Conservation (phyloP, 1,284 basidiomycete genomes). For the Apiotrichum siamense region DNA sequence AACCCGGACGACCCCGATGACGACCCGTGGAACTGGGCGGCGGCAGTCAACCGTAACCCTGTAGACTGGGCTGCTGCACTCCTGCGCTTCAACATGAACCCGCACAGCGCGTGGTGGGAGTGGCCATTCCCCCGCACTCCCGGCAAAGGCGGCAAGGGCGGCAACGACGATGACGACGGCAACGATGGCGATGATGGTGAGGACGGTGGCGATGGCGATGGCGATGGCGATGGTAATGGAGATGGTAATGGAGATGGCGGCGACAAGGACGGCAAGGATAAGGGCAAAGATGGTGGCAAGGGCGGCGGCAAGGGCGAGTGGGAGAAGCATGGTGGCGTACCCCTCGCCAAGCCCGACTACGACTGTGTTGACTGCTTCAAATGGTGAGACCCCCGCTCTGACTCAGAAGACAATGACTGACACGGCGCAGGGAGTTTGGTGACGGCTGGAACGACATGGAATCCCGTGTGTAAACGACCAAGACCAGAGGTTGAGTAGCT, state of each 20-base stretch:
- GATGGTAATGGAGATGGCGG: conserved; percentile 13
- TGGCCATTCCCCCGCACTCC: not conserved
- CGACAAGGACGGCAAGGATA: conserved; percentile 12
- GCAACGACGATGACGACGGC: conserved; percentile 18
- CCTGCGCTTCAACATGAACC: not conserved
- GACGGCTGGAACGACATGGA: conserved; percentile 29
- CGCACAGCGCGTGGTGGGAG: not conserved
- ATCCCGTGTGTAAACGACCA: not conserved
- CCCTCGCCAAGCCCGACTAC: conserved; percentile 35
- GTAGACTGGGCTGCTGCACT: not conserved
- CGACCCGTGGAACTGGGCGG: not conserved
- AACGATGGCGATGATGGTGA: not conserved
- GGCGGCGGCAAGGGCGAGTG: conserved; percentile 47
- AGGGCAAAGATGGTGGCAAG: conserved; percentile 49
- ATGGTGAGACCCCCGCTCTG: conserved; percentile 38
- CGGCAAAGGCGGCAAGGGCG: not conserved
- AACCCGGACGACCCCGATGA: not conserved
- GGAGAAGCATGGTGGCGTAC: conserved; percentile 46
- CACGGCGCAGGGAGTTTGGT: conserved; percentile 28
- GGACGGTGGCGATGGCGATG: conserved; percentile 21
- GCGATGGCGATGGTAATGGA: conserved; percentile 1
- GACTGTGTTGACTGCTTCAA: conserved; percentile 48
- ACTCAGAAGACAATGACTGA: not conserved
- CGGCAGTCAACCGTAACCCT: not conserved
- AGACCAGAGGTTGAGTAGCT: conserved; percentile 23